Percentiles rank a stretch among this genome's conserved stretches.
phyloP scores from a whole-genome alignment of 129 eudicot genomes.

The Flaveria robusta region DNA sequence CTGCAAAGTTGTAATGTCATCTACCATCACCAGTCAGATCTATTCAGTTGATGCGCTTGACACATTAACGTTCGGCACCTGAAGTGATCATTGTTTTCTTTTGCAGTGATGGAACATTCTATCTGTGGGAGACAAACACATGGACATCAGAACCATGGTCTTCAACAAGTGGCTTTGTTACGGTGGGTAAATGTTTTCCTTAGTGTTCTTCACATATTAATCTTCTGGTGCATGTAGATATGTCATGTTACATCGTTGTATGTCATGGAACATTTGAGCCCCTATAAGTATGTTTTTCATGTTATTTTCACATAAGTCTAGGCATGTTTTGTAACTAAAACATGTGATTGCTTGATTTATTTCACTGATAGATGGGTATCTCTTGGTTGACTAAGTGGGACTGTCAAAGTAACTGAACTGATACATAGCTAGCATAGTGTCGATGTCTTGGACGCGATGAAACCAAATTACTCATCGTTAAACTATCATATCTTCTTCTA shows the following conservation, averaged over 20 bases:
- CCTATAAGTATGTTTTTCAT: neutral
- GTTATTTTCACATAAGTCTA: neutral
- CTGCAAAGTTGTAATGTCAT: slow-evolving; percentile 80
- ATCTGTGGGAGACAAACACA: slow-evolving; percentile 97
- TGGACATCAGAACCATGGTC: slow-evolving; percentile 99
- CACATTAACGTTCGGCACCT: neutral
- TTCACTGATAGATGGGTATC: slow-evolving; percentile 2
- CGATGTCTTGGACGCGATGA: neutral
- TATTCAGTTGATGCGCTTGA: slow-evolving; percentile 17
- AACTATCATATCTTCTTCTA: neutral
- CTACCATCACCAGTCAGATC: slow-evolving; percentile 12
- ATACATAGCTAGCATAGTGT: neutral
- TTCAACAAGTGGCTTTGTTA: slow-evolving; percentile 89
- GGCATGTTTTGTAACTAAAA: neutral
- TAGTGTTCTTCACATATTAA: neutral
- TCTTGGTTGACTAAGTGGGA: neutral
- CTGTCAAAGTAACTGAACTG: neutral
- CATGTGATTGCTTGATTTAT: neutral
- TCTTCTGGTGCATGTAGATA: slow-evolving; percentile 6
- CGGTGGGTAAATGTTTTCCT: slow-evolving; percentile 50
- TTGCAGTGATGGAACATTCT: slow-evolving; percentile 94
- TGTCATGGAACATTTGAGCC: neutral
- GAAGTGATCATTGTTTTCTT: slow-evolving; percentile 4
- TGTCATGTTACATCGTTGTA: neutral
- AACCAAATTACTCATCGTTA: neutral